Evolutionary conservation across 1,139 yeast genomes (phyloP).

Genomic region (Candida labiduridarum): DNA sequence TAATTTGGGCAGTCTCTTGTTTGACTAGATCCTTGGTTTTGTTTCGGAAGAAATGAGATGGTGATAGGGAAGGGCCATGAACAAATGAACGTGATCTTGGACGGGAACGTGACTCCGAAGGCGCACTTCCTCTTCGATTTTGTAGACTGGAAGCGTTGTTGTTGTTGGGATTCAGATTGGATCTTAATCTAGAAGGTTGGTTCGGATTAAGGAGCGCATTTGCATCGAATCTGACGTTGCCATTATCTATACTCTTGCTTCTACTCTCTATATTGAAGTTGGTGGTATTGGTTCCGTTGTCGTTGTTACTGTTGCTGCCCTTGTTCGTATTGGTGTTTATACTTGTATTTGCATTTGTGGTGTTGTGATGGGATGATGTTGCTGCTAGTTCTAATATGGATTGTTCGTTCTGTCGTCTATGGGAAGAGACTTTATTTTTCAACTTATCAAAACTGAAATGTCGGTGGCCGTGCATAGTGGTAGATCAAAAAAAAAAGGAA

Average conservation of each 20-base stretch:
- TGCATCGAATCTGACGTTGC: slow-evolving; percentile 1
- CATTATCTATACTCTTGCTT: slow-evolving; percentile 7
- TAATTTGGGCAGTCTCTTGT: slow-evolving; percentile 40
- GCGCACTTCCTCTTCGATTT: not conserved
- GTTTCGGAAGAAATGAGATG: slow-evolving; percentile 12
- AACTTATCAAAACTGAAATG: slow-evolving; percentile 23
- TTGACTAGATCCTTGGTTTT: slow-evolving; percentile 43
- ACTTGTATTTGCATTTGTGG: too few relatives aligned
- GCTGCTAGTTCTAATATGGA: slow-evolving; percentile 18
- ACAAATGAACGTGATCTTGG: slow-evolving; percentile 8
- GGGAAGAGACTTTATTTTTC: slow-evolving; percentile 21
- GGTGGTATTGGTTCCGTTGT: not conserved
- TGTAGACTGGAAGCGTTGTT: slow-evolving; percentile 9
- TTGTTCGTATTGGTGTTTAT: not conserved
- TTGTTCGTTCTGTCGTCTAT: slow-evolving; percentile 19
- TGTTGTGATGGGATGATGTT: slow-evolving; percentile 6
- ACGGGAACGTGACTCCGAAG: slow-evolving; percentile 12
- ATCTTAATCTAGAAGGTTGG: slow-evolving; percentile 2
- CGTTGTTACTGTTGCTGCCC: not conserved
- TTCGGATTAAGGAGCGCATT: not conserved
- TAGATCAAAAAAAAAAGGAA: not conserved
- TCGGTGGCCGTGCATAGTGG: slow-evolving; percentile 1
- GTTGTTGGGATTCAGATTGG: slow-evolving; percentile 1
- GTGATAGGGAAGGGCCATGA: slow-evolving; percentile 11
- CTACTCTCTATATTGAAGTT: not conserved